Conservation (phyloP, 768 basidiomycete genomes). For the Boletus sp. region DNA sequence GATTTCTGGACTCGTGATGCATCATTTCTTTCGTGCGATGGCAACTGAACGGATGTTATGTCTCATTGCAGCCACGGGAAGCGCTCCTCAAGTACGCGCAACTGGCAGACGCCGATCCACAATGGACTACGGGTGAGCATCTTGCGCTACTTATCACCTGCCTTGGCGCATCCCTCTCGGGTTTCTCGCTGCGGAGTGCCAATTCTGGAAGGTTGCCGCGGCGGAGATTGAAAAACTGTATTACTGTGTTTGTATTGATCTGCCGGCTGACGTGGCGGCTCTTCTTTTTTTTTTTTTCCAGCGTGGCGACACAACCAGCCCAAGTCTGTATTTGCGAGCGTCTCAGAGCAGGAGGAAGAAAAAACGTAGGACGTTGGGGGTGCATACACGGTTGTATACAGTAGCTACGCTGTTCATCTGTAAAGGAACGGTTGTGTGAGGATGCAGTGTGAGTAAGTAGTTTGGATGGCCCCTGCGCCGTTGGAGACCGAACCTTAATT, state of each 20-base stretch:
- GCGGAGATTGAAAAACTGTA: conserved; percentile 31
- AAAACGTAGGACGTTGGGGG: conserved; percentile 46
- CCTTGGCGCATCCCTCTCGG: conserved; percentile 7
- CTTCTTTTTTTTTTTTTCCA: conserved; percentile 53
- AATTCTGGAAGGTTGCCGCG: conserved; percentile 26
- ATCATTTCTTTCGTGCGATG: conserved; percentile 15
- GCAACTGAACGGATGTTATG: conserved; percentile 23
- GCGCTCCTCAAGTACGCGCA: conserved; percentile 93
- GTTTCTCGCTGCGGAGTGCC: conserved; percentile 28
- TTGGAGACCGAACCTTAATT: conserved; percentile 80
- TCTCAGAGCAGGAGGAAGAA: conserved; percentile 52
- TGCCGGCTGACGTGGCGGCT: conserved; percentile 57
- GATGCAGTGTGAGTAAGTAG: conserved; percentile 35
- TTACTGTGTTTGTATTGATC: conserved; percentile 33
- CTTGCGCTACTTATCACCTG: conserved; percentile 10
- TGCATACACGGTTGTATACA: neutral
- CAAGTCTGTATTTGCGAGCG: conserved; percentile 75
- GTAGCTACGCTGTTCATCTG: conserved; percentile 7
- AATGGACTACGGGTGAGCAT: conserved; percentile 79
- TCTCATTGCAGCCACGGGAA: conserved; percentile 77
- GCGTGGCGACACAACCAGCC: conserved; percentile 88
- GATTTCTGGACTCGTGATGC: conserved; percentile 7
- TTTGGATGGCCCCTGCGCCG: conserved; percentile 67
- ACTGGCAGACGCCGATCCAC: conserved; percentile 69
- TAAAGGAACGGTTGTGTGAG: conserved; percentile 14